Conservation (phyloP, 805 yeast genomes). For the Lipomyces kockii region DNA sequence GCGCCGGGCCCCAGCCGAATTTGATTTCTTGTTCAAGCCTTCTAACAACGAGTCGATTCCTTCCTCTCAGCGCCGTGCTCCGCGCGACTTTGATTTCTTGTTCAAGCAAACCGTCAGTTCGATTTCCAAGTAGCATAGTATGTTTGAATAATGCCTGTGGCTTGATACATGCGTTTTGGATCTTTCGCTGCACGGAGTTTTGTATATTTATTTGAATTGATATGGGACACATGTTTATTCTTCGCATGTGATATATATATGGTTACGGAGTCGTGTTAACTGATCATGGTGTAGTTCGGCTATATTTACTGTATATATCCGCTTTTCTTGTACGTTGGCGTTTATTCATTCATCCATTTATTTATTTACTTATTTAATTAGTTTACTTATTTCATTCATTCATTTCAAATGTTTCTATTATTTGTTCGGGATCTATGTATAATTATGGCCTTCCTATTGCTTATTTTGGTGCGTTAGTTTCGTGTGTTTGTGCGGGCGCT, state of each 20-base stretch:
- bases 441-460: not conserved
- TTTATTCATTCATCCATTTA: not conserved
- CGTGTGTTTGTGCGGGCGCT: not conserved
- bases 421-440: not conserved
- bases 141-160: not conserved
- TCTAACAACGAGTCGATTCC: not conserved
- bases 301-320: not conserved
- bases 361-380: not conserved
- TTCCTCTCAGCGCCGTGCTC: slow-evolving; percentile 15
- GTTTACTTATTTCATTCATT: not conserved
- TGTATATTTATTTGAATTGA: not conserved
- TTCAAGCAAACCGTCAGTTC: slow-evolving; percentile 2
- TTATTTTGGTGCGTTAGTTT: not conserved
- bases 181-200: not conserved
- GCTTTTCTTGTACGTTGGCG: not conserved
- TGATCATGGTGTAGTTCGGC: not conserved
- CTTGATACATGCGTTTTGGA: not conserved
- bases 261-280: not conserved
- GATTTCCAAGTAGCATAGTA: not conserved
- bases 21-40: slow-evolving; percentile 22
- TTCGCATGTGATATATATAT: not conserved
- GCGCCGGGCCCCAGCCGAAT: slow-evolving; percentile 27
- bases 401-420: not conserved
- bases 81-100: slow-evolving; percentile 20
- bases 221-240: not conserved